phyloP scores from a whole-genome alignment of 208 protist genomes.

The Leptomonas pyrrhocoris region DNA sequence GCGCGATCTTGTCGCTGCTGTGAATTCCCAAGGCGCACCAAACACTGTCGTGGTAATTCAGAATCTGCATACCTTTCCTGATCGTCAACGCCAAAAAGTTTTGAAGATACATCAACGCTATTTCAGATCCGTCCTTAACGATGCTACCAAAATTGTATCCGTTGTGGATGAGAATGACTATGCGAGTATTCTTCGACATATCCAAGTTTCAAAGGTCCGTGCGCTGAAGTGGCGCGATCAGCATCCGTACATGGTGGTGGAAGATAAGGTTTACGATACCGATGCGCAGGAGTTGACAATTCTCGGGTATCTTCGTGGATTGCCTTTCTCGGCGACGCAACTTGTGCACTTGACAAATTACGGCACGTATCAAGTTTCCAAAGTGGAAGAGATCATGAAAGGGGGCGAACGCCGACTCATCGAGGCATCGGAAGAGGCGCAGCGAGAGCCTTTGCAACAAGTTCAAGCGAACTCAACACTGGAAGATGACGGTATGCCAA shows the following conservation, averaged over 20 bases:
- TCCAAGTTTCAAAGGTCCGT: slow-evolving; percentile 74
- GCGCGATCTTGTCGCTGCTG: slow-evolving; percentile 66
- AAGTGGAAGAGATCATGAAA: slow-evolving; percentile 39
- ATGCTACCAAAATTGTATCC: slow-evolving; percentile 72
- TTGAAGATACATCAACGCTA: slow-evolving; percentile 85
- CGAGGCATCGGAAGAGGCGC: slow-evolving; percentile 51
- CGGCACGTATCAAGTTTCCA: slow-evolving; percentile 85
- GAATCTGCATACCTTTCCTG: slow-evolving; percentile 79
- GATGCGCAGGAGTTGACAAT: slow-evolving; percentile 66
- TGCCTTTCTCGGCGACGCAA: slow-evolving; percentile 77
- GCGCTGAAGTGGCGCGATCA: slow-evolving; percentile 84
- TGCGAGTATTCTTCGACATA: slow-evolving; percentile 56
- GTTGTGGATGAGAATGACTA: slow-evolving; percentile 50
- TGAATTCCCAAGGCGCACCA: slow-evolving; percentile 81
- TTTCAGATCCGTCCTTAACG: slow-evolving; percentile 81
- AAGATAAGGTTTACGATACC: slow-evolving; percentile 48
- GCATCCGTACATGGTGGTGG: slow-evolving; percentile 81
- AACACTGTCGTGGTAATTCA: slow-evolving; percentile 78
- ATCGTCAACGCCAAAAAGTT: slow-evolving; percentile 76
- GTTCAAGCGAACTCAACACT: slow-evolving; percentile 82
- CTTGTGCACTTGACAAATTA: slow-evolving; percentile 89
- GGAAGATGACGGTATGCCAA: slow-evolving; percentile 70
- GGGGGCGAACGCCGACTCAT: slow-evolving; percentile 38
- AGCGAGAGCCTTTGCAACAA: slow-evolving; percentile 75
- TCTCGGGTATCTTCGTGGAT: slow-evolving; percentile 69